Evolutionary conservation across 148 eudicot genomes (phyloP).

Genomic region (Diospyros lotus): DNA sequence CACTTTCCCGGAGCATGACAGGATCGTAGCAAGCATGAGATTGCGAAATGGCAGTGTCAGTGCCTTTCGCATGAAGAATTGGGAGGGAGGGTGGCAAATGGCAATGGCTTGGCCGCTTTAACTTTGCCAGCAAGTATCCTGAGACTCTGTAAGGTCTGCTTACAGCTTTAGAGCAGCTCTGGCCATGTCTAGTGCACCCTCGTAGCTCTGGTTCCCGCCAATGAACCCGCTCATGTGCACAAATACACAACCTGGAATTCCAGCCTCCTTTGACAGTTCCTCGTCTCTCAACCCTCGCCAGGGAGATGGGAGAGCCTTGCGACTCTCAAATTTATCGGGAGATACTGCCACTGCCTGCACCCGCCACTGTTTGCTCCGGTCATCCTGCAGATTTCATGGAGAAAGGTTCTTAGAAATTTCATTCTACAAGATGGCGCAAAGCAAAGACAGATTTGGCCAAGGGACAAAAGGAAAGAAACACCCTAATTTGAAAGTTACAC

Average conservation of each 20-base stretch:
- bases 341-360: conserved; percentile 72
- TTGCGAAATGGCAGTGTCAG: no score
- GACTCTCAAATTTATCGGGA: conserved; percentile 87
- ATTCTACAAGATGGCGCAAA: neutral
- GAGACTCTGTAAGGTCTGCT: neutral
- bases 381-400: conserved; percentile 49
- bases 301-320: conserved; percentile 77
- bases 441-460: neutral
- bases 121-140: neutral
- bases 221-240: conserved; percentile 98
- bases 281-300: conserved; percentile 95
- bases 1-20: no score
- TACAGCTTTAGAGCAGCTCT: conserved; percentile 64
- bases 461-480: no score
- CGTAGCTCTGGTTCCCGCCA: conserved; percentile 72
- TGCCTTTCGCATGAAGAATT: neutral
- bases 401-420: neutral
- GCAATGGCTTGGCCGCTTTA: neutral
- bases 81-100: neutral
- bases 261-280: conserved; percentile 50
- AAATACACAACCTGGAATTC: conserved; percentile 74
- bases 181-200: conserved; percentile 90
- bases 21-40: no score
- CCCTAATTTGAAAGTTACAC: no score
- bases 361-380: conserved; percentile 85